Evolutionary conservation across 1,284 basidiomycete genomes (phyloP), one percentile per base, ranked within the genome.

Genomic region (Erythrobasidium hasegawianum): DNA sequence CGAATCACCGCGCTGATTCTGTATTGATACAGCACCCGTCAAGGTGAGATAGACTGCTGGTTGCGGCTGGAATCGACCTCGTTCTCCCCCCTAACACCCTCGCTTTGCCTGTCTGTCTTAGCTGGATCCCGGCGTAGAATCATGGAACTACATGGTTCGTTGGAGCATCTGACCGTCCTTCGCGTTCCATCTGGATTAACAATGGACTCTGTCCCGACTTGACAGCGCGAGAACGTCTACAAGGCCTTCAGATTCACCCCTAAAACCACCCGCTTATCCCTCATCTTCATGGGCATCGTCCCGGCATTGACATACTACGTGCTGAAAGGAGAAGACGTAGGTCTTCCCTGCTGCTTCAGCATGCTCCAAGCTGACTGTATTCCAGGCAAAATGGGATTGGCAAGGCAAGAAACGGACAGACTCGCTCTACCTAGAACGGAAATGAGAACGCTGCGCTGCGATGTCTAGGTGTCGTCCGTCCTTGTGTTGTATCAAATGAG

Each of bases 221-320:
- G 9, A 5, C 67, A 68, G 67, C 60, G 67, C 22, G 67, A 68
- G 45, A 59, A 64, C 22, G 67, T 68, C 56, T 68, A 69, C 58
- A 69, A 65, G 29, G 57, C 68, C 26, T 74, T 74, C 71, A 69
- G 70, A n/a, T 74, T 74, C 70, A 74, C 73, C 5, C 64, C 69
- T 16, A 58, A 56, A 7, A 74, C 73, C 13, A 59, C 71, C 8
- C 67, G 71, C 54, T 57, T 70, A 24, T 67, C 71, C 1, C 39
- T 71, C 40, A 14, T 72, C 16, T 71, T 68, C 64, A 72, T 70
- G 16, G 64, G 70, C 16, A 55, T 70, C 58, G 65, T 74, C 9
- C 73, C 73, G 22, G 50, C 69, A 16, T 57, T 39, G 13, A 40
- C 57, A 8, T 68, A 59, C 57, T 68, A 59, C 38, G n/a, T 56